phyloP scores from a whole-genome alignment of 441 rosid genomes.

The Erodium trifolium region DNA sequence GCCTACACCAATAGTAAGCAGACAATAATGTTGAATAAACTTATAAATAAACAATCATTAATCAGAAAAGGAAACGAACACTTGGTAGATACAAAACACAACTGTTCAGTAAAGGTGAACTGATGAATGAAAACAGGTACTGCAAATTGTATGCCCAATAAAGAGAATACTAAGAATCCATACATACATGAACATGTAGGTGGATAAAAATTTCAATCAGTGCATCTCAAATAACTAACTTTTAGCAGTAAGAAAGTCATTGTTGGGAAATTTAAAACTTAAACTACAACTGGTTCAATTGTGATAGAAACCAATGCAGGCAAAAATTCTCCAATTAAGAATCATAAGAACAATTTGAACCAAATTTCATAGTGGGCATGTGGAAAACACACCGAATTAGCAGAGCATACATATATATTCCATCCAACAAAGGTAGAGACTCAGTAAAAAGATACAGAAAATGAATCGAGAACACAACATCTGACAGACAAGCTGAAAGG shows the following conservation, averaged over 20 bases:
- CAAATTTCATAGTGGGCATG: background rate
- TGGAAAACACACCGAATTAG: background rate
- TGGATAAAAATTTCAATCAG: background rate
- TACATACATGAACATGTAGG: background rate
- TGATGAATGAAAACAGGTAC: background rate
- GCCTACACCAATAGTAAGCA: constrained; percentile 46
- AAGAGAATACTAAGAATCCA: background rate
- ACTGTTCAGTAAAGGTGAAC: background rate
- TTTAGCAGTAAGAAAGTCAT: background rate
- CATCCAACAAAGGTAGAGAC: background rate
- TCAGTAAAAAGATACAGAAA: background rate
- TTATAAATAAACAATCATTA: background rate
- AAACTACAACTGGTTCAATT: too few species aligned
- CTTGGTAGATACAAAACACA: background rate
- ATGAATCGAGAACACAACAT: background rate
- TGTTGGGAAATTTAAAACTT: background rate
- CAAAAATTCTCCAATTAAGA: background rate
- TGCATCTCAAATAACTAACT: background rate
- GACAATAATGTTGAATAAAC: background rate
- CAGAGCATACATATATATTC: background rate
- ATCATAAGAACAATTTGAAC: background rate
- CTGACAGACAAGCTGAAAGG: background rate
- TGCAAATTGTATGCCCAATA: background rate
- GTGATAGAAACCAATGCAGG: background rate
- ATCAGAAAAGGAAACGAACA: too few species aligned